Base-by-base conservation (phyloP, 2,329 filamentous ascomycete species). In the Proliferodiscus dingleyae region DNA sequence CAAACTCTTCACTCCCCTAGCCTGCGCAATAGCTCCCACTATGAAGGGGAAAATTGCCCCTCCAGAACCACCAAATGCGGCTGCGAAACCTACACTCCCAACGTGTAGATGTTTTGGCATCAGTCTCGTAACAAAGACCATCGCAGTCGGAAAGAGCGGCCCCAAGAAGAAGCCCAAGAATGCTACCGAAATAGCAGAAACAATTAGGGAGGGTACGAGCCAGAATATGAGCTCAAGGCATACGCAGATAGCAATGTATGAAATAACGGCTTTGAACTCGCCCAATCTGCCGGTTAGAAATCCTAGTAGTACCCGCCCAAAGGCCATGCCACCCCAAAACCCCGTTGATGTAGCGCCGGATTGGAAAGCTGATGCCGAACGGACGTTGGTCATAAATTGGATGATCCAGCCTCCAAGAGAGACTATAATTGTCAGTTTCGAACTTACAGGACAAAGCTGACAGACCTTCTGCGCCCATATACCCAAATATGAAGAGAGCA, bases 291-390 rank as follows among this genome's bases (percentile, higher is more conserved):
- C 81, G 1, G 88, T 94, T 3, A 90, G 70, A 55, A 94, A 93
- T 0, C 87, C 87, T 13, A 94, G 66, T 0, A 82, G 63, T 2
- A 93, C 69, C 1, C 89, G 72, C 0, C 89, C 88, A 0, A 88
- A 64, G 0, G 87, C 90, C 52, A 94, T 73, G 0, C 88, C 89
- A 34, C 88, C 75, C 89, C 89, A 95, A 67, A 91, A 94, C 0
- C 87, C 83, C 0, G 87, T 91, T 0, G 81, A 83, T 0, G 80
- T 81, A 68, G 93, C 79, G 2, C 88, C 88, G 26, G 84, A 82
- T 2, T 81, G 74, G 59, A 93, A 91, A 0, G 80, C 70, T 19
- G 71, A 74, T 3, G 82, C 87, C 29, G 83, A 65, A 11, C 89
- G 78, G 19, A 89, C 81, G 16, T 77, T 71, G n/a, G 90, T 80